Conservation (phyloP, 2,329 filamentous ascomycete genomes). For the Septoria petroselini region DNA sequence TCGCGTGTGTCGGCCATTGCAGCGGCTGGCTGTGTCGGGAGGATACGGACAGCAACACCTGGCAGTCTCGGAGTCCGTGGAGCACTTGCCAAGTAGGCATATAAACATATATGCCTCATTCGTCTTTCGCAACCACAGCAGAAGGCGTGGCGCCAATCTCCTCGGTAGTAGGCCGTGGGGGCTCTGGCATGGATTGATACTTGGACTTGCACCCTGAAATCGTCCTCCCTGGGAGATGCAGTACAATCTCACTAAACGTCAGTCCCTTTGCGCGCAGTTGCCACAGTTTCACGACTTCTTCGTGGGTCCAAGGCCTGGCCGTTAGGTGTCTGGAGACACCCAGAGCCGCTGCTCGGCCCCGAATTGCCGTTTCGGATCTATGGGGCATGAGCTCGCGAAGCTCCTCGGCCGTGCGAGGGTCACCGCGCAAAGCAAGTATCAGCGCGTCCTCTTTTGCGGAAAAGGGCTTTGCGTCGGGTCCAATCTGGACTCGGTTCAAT, state of each 20-base stretch:
- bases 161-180: neutral
- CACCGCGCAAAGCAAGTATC: no score
- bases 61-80: neutral
- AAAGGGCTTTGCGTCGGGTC: no score
- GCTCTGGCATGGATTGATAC: neutral
- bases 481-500: no score
- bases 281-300: neutral
- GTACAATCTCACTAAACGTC: neutral
- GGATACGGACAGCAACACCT: neutral
- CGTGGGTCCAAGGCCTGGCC: neutral
- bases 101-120: neutral
- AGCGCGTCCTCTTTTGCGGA: no score
- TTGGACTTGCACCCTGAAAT: neutral
- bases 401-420: neutral
- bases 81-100: neutral
- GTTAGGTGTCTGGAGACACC: neutral
- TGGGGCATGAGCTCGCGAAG: conserved; percentile 1
- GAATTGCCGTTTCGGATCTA: neutral
- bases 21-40: neutral
- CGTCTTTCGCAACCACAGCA: no score
- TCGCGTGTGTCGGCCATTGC: neutral
- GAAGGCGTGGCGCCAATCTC: neutral
- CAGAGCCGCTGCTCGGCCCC: neutral
- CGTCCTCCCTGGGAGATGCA: conserved; percentile 2
- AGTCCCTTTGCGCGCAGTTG: neutral